Percentiles rank a stretch among this genome's conserved stretches.
Conservation (phyloP, 2,329 filamentous ascomycete genomes). For the Alternaria sp. region DNA sequence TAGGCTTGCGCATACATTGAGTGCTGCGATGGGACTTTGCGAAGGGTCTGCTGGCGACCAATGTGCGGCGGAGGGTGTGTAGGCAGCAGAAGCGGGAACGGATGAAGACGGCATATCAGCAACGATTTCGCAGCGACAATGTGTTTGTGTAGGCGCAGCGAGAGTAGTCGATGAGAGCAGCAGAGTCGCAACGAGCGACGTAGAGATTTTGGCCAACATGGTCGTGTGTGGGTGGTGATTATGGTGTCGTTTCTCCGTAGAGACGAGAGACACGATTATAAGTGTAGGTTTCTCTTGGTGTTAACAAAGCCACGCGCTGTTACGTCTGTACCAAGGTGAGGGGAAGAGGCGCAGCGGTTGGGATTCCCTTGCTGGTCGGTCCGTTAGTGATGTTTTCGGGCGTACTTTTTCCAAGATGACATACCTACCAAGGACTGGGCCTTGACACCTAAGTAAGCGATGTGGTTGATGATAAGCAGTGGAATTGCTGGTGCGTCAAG, state of each 20-base stretch:
- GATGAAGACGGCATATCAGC: constrained; percentile 4
- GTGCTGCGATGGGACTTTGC: constrained; percentile 11
- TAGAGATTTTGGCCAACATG: constrained; percentile 22
- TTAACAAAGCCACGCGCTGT: background rate
- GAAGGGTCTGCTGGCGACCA: constrained; percentile 26
- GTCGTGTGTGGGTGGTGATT: constrained; percentile 1
- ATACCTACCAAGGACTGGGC: background rate
- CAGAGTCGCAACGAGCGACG: constrained; percentile 16
- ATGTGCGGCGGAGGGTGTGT: constrained; percentile 28
- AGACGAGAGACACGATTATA: background rate
- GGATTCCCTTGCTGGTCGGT: background rate
- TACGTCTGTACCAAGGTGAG: background rate
- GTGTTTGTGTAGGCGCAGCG: constrained; percentile 32
- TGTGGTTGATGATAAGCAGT: background rate
- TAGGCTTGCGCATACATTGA: constrained; percentile 30
- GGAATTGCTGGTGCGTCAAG: background rate
- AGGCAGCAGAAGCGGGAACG: constrained; percentile 9
- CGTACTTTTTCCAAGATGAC: background rate
- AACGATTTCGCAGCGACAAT: constrained; percentile 39
- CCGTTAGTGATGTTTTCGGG: constrained; percentile 1
- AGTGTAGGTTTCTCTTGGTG: background rate
- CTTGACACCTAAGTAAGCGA: background rate
- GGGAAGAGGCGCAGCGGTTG: background rate
- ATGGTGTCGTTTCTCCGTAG: background rate
- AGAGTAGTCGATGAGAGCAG: constrained; percentile 9